Evolutionary conservation across 2,329 filamentous ascomycete genomes (phyloP).

Genomic region (Pseudophaeomoniella oleicola): DNA sequence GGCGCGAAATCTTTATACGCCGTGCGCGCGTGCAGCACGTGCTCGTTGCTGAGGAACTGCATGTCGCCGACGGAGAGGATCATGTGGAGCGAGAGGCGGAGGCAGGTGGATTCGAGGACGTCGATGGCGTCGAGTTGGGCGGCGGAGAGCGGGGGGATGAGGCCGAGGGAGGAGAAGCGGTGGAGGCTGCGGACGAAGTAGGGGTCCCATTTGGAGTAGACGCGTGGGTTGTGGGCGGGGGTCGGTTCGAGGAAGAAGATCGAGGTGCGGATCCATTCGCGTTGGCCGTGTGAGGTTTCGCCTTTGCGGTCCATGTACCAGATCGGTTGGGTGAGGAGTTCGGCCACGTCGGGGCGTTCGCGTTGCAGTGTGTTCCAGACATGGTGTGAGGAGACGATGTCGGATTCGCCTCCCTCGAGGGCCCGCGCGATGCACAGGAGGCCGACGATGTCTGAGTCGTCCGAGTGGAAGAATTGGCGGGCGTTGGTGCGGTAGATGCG

Average conservation of each 20-base stretch:
- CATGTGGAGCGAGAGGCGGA: conserved; percentile 66
- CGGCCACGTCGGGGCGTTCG: conserved; percentile 64
- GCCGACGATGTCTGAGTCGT: conserved; percentile 71
- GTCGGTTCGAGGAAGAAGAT: conserved; percentile 59
- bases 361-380: conserved; percentile 69
- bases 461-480: conserved; percentile 71
- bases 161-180: conserved; percentile 57
- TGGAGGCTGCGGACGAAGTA: conserved; percentile 68
- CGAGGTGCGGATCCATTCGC: conserved; percentile 56
- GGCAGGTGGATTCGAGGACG: conserved; percentile 63
- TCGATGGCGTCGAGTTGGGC: conserved; percentile 54
- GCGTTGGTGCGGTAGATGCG: conserved; percentile 84
- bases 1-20: conserved; percentile 60
- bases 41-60: conserved; percentile 69
- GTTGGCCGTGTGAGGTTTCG: conserved; percentile 58
- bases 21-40: conserved; percentile 69
- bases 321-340: conserved; percentile 58
- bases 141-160: conserved; percentile 57
- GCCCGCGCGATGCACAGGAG: conserved; percentile 68
- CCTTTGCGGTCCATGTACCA: conserved; percentile 94
- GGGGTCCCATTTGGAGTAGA: conserved; percentile 81
- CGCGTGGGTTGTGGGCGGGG: conserved; percentile 33
- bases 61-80: conserved; percentile 75
- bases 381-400: conserved; percentile 62
- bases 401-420: conserved; percentile 69